Conservation (phyloP, 148 eudicot genomes). For the Cornus suecica region DNA sequence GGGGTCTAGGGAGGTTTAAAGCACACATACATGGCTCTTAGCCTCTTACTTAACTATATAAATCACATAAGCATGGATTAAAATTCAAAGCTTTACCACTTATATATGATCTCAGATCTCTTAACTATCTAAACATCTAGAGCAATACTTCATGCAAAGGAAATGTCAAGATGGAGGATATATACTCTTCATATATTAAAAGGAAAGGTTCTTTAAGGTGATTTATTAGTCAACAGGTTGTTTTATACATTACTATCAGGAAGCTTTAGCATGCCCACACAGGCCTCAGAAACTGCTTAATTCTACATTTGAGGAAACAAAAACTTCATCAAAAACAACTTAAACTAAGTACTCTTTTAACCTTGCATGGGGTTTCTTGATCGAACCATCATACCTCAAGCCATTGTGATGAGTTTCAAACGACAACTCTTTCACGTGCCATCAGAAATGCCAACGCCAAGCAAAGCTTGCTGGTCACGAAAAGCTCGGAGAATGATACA, state of each 20-base stretch:
- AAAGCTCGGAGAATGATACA: slow-evolving; percentile 29
- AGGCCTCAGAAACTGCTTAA: slow-evolving; percentile 15
- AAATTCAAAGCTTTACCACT: too few relatives aligned
- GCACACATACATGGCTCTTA: not conserved
- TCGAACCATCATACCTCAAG: not conserved
- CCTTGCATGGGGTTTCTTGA: slow-evolving; percentile 5
- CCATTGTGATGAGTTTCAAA: not conserved
- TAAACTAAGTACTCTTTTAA: slow-evolving; percentile 11
- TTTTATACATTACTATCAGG: slow-evolving; percentile 11
- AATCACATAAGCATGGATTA: not conserved
- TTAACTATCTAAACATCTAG: too few relatives aligned
- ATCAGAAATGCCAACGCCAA: not conserved
- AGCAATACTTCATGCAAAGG: not conserved
- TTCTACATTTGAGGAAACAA: slow-evolving; percentile 10
- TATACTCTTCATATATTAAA: slow-evolving; percentile 13
- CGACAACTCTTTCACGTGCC: not conserved
- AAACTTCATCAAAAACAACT: slow-evolving; percentile 5
- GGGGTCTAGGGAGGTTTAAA: too few relatives aligned
- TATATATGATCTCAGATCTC: too few relatives aligned
- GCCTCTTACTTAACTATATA: not conserved
- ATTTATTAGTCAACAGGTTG: slow-evolving; percentile 5
- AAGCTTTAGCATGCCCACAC: not conserved
- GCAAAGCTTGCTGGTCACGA: slow-evolving; percentile 18
- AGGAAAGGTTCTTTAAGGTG: slow-evolving; percentile 11
- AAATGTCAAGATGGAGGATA: slow-evolving; percentile 11